Base-by-base conservation (phyloP, 1,139 yeast species). In the Geotrichum siamense region DNA sequence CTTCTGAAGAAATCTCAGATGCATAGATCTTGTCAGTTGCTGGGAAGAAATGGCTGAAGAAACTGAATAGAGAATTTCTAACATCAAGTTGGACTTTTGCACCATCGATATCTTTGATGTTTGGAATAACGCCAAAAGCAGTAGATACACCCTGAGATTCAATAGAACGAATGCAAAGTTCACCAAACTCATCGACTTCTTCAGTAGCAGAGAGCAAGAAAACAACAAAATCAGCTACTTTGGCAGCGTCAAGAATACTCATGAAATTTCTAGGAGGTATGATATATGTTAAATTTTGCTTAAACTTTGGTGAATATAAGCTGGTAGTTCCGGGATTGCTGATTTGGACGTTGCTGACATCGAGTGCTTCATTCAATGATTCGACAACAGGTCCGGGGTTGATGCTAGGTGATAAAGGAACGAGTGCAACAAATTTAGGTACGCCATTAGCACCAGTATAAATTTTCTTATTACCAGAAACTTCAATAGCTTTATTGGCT, bases 141-240 rank as follows among this genome's bases (percentile, higher is more conserved):
- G 86, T 77, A 0, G 96, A 82, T 22, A 91, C 81, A 70, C 98
- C 98, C 67, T 93, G 98, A 16, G 91, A 76, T 57, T 85, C 87
- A 36, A 89, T 74, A 2, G 95, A 82, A 62, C 97, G 77, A 50
- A 93, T 72, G 33, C 89, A 77, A 54, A 84, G 86, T 64, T 91
- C 98, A 37, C 98, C 98, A 55, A 78, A 76, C 30, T 72, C 73
- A 51, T 82, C 89, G 36, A 89, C 94, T 64, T 91, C 97, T 44
- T 79, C 75, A 16, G 75, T 69, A 5, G 96, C 95, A 42, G 96
- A 85, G 38, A 91, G 68, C 15, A 87, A 94, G 61, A 91, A 82
- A 1, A 93, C 67, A 1, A 87, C 93, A 60, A 78, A 86, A 65
- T 93, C 98, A 0, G 97, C 80, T 2, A 84, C 76, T 59, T 85